Base-by-base conservation (phyloP, 257 asterid genomes). In the Eustoma russellianum region DNA sequence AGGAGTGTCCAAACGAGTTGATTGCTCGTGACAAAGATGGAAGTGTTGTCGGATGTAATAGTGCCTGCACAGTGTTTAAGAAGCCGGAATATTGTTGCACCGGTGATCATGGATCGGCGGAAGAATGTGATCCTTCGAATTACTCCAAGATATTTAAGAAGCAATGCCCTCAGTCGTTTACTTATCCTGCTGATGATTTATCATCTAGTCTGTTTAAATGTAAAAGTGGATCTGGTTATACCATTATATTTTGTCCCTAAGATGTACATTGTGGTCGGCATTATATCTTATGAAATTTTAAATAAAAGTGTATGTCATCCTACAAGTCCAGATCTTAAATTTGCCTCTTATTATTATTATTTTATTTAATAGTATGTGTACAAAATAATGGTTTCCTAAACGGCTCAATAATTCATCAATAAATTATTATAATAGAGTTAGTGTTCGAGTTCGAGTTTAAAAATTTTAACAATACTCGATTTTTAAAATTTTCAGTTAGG, bases 41-140 rank as follows among this genome's bases (percentile, higher is more conserved):
- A 5, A 68, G 51, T 34, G 79, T 79, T 52, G 84, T 81, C 60
- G 85, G 80, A 7, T 81, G 91, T 58, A 70, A 55, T 43, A 62
- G 69, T 46, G 74, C 66, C 0, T 60, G 68, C 10, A 8, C 56
- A 5, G 60, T 55, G 19, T 64, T 59, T 12, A 59, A 63, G 46
- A 49, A 43, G 17, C 60, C 66, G 15, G 55, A 59, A 24, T 59
- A 48, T 49, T 64, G 75, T 51, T 69, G 75, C 70, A 53, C 67
- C 1, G 73, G 68, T 0, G 11, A 16, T 0, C 17, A 9, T 16
- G 43, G 30, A 0, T 11, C 60, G 44, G 57, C 68, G 17, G 48
- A 5, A 0, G 45, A n/a, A 9, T 68, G 68, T 53, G 41, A 18
- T 5, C 68, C 73, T 12, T 56, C 68, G 0, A 2, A 14, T 0